Evolutionary conservation across 306 rosid species (phyloP).

Genomic region (Ochetophila trinervis): DNA sequence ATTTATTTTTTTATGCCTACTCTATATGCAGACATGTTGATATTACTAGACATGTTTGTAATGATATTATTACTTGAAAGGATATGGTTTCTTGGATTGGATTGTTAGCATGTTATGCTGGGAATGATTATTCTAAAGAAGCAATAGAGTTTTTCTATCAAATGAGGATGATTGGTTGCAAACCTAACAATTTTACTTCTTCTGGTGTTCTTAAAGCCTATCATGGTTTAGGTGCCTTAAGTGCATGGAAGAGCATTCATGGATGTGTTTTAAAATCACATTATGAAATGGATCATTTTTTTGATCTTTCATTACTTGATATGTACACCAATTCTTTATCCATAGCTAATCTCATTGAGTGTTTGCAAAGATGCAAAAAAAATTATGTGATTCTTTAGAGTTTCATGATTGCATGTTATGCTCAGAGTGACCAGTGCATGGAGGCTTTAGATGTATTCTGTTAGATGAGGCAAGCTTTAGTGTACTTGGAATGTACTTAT

Average conservation of each 20-base stretch:
- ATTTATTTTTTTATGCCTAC: conserved; percentile 46
- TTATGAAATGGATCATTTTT: conserved; percentile 39
- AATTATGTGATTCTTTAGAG: conserved; percentile 46
- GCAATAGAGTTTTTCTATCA: conserved; percentile 33
- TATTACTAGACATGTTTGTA: conserved; percentile 33
- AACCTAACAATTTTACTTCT: conserved; percentile 49
- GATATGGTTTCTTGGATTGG: conserved; percentile 62
- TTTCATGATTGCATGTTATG: conserved; percentile 45
- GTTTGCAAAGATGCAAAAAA: conserved; percentile 39
- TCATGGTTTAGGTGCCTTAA: conserved; percentile 33
- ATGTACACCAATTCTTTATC: conserved; percentile 35
- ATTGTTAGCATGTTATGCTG: conserved; percentile 42
- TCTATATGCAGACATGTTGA: conserved; percentile 22
- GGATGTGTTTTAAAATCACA: conserved; percentile 35
- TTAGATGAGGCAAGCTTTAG: conserved; percentile 38
- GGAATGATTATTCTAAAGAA: conserved; percentile 38
- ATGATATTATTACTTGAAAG: conserved; percentile 33
- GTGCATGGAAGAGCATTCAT: conserved; percentile 38
- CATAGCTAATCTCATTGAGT: conserved; percentile 22
- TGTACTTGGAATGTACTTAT: no score
- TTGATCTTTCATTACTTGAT: conserved; percentile 49
- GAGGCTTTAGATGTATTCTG: conserved; percentile 43
- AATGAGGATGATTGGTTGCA: conserved; percentile 43
- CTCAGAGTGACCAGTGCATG: conserved; percentile 36
- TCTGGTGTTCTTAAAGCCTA: conserved; percentile 24